phyloP scores from a whole-genome alignment of 352 stramenopile genomes.

The Globisporangium takayamanum region DNA sequence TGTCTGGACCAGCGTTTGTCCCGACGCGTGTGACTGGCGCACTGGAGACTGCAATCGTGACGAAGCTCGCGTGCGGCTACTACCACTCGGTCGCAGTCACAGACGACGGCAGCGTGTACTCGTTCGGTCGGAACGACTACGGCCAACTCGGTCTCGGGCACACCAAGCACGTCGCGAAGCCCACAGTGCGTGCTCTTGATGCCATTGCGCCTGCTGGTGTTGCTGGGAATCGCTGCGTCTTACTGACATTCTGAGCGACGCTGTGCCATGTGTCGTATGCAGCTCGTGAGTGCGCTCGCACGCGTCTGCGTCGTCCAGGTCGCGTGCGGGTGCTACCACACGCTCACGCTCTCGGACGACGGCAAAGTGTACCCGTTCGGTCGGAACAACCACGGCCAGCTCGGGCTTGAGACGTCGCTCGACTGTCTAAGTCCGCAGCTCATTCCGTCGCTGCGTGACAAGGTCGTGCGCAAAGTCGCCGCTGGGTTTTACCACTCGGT shows the following conservation, averaged over 20 bases:
- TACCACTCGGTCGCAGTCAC: constrained; percentile 87
- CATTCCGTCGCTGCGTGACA: constrained; percentile 53
- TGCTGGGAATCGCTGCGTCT: not conserved
- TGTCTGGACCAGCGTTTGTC: constrained; percentile 34
- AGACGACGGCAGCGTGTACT: constrained; percentile 61
- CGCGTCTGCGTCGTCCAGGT: constrained; percentile 62
- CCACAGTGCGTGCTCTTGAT: constrained; percentile 32
- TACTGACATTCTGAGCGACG: not conserved
- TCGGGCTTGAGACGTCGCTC: constrained; percentile 69
- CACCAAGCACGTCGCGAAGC: constrained; percentile 47
- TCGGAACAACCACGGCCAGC: constrained; percentile 91
- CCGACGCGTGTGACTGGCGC: constrained; percentile 40
- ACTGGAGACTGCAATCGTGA: constrained; percentile 60
- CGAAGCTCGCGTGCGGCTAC: constrained; percentile 86
- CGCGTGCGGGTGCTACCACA: constrained; percentile 85
- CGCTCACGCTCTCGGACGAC: constrained; percentile 71
- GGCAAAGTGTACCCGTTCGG: constrained; percentile 90
- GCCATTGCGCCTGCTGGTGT: no score
- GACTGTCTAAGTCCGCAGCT: constrained; percentile 73
- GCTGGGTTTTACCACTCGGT: constrained; percentile 92
- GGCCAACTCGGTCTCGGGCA: constrained; percentile 90
- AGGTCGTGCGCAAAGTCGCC: constrained; percentile 69
- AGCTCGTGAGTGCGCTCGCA: constrained; percentile 48
- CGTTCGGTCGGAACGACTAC: constrained; percentile 92
- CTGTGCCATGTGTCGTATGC: not conserved